phyloP scores from a whole-genome alignment of 306 rosid genomes.

The Begonia masoniana region DNA sequence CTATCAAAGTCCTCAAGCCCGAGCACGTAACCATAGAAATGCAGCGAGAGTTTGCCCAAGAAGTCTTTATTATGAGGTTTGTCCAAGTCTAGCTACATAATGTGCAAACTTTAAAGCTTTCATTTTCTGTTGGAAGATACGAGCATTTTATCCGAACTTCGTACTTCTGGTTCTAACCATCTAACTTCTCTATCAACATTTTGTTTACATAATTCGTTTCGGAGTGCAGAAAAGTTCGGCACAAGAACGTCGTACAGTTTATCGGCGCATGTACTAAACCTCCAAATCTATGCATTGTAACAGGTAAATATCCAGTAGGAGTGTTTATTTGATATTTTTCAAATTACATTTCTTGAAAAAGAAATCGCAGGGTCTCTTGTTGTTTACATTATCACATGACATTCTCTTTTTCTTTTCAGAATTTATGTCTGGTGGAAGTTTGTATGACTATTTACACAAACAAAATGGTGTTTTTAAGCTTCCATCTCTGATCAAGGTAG shows the following conservation, averaged over 20 bases:
- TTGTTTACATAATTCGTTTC: conserved; percentile 10
- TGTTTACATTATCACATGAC: not conserved
- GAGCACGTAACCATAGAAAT: conserved; percentile 68
- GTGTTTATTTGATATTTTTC: not conserved
- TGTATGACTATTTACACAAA: conserved; percentile 92
- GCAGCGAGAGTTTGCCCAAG: conserved; percentile 89
- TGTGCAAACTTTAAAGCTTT: not conserved
- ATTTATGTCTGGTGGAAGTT: conserved; percentile 95
- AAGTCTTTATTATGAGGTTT: conserved; percentile 93
- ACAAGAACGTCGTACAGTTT: conserved; percentile 12
- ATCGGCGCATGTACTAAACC: conserved; percentile 1
- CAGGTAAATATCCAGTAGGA: conserved; percentile 4
- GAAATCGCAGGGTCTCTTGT: not conserved
- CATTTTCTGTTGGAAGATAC: not conserved
- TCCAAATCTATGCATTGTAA: conserved; percentile 3
- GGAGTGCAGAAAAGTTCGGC: conserved; percentile 89
- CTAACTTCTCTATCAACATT: not conserved
- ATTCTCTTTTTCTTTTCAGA: conserved; percentile 36
- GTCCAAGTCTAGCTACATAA: conserved; percentile 1
- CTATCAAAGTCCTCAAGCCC: conserved; percentile 87
- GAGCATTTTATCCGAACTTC: not conserved
- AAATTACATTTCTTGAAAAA: not conserved
- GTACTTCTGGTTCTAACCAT: not conserved
- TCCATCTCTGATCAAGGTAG: conserved; percentile 77
- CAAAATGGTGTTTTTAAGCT: conserved; percentile 79